phyloP scores from a whole-genome alignment of 257 asterid species.

The Solanum corneliomulleri region DNA sequence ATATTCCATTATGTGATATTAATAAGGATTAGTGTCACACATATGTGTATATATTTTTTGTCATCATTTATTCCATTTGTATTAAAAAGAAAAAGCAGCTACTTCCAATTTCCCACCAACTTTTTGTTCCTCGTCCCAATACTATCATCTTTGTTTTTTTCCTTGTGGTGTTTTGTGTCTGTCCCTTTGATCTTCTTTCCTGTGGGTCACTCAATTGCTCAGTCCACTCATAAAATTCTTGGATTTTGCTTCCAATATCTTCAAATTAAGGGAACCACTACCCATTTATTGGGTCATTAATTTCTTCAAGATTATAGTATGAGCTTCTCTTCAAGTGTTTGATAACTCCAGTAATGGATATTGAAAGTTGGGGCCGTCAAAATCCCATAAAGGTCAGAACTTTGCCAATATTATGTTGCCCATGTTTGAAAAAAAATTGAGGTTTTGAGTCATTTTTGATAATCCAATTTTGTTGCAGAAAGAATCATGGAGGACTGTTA shows the following conservation, averaged over 20 bases:
- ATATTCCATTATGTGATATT: not conserved
- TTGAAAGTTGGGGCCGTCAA: conserved; percentile 53
- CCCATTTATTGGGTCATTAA: conserved; percentile 6
- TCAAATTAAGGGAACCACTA: not conserved
- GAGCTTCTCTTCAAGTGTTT: conserved; percentile 32
- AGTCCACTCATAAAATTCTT: conserved; percentile 1
- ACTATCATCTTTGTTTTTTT: conserved; percentile 3
- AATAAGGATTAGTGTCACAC: not conserved
- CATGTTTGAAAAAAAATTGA: not conserved
- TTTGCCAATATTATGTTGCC: not conserved
- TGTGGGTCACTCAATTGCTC: not conserved
- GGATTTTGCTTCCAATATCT: conserved; percentile 10
- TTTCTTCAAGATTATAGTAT: conserved; percentile 5
- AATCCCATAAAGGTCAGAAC: conserved; percentile 55
- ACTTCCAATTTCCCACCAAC: conserved; percentile 28
- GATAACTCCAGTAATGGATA: conserved; percentile 54
- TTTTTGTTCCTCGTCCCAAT: conserved; percentile 11
- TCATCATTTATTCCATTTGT: not conserved
- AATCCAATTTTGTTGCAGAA: conserved; percentile 29
- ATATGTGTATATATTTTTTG: not conserved
- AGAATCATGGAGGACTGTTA: conserved; percentile 76
- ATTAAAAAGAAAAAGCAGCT: not conserved
- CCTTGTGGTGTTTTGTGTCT: conserved; percentile 20
- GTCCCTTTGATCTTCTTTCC: conserved; percentile 1
- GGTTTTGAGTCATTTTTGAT: not conserved